Base-by-base conservation (phyloP, 2,329 filamentous ascomycete genomes). In the Diaporthe citriasiana region DNA sequence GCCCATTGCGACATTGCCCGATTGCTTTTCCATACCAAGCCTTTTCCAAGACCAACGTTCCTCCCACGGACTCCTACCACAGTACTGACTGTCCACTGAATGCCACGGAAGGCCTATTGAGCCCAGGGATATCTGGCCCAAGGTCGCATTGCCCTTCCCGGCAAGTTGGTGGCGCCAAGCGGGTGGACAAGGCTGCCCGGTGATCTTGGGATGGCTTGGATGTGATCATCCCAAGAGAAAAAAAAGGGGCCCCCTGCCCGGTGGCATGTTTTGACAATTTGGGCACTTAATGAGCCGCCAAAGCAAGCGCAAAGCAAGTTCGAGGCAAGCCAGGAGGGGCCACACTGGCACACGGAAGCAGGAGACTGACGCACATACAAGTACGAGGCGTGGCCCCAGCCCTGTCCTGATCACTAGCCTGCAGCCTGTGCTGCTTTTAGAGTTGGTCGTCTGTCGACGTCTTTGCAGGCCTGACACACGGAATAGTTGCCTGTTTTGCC, bases 401-500 rank as follows among this genome's bases (percentile, higher is more conserved):
- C 45, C 45, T 13, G 27, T 19, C 60, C 27, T 5, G 30, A 3
- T n/a, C n/a, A n/a, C n/a, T n/a, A n/a, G n/a, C 53, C 25, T 33
- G 17, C 57, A 45, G 40, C 38, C 30, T 60, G 15, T 40, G 35
- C 38, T n/a, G 27, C 40, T 35, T 47, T 65, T 65, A 65, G 42
- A 65, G 60, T 65, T 65, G 60, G 60, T 65, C 42, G 60, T 66
- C 45, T 66, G 45, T 51, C 63, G 63, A 51, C 45, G 63, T 66
- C 63, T 50, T 38, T 66, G 63, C 63, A 66, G 42, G 45, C 63
- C 63, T 66, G 63, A 66, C 63, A 66, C 63, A 66, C 73, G 71
- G 71, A 70, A 75, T 73, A 75, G 55, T 68, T 75, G 68, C 73
- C 73, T 73, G 27, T 73, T 75, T 70, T 70, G 71, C 70, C 73